Conservation (phyloP, 2,329 filamentous ascomycete genomes). For the Hawksworthiomyces lignivorus region DNA sequence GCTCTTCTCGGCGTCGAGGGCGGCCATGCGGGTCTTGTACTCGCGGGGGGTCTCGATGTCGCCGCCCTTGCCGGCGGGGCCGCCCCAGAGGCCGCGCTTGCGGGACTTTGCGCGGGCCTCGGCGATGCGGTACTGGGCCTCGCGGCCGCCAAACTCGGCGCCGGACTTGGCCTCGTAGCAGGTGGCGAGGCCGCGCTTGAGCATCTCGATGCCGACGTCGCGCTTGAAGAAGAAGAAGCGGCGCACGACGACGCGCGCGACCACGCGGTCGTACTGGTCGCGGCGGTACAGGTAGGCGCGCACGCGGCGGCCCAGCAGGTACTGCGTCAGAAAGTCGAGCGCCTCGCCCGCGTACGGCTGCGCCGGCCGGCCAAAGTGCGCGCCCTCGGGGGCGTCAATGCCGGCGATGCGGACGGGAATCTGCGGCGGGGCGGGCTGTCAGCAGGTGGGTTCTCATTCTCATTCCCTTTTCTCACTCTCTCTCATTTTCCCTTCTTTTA, state of each 20-base stretch:
- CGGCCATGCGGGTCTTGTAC: conserved; percentile 60
- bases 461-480: background rate
- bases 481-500: background rate
- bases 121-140: conserved; percentile 55
- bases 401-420: conserved; percentile 86
- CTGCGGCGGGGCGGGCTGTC: conserved; percentile 32
- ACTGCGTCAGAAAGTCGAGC: conserved; percentile 66
- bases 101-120: conserved; percentile 59
- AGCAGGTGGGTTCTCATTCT: background rate
- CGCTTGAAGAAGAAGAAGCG: conserved; percentile 54
- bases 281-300: conserved; percentile 74
- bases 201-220: conserved; percentile 86
- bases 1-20: conserved; percentile 21
- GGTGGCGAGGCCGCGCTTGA: conserved; percentile 75
- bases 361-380: conserved; percentile 82
- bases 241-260: conserved; percentile 75
- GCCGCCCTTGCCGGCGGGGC: conserved; percentile 44
- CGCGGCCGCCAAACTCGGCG: conserved; percentile 73
- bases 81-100: conserved; percentile 69
- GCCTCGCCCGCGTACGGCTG: conserved; percentile 82
- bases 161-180: conserved; percentile 91
- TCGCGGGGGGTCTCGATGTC: conserved; percentile 71
- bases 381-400: conserved; percentile 84
- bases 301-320: conserved; percentile 65
- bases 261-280: conserved; percentile 88